These are phyloP conservation scores for Gonium pectorale DNA, from an alignment of 139 green algal genomes.

Conservation along the genomic window DNA sequence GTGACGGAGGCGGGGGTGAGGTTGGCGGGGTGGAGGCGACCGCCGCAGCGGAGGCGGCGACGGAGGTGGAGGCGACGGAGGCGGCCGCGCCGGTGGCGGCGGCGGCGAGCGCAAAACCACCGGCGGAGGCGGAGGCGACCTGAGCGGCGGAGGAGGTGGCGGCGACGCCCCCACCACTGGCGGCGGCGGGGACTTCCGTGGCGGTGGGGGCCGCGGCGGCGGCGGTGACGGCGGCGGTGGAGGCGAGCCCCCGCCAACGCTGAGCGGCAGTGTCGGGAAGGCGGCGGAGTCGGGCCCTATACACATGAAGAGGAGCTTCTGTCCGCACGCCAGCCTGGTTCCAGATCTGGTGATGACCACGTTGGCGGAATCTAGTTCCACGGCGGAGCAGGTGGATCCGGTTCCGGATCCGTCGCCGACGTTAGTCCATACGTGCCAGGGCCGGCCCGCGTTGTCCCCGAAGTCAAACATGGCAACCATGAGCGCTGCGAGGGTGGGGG, in stretches of 20 bases:
- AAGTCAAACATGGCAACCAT: conserved; percentile 11
- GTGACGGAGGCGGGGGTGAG: too few relatives aligned
- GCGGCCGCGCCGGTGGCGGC: too few relatives aligned
- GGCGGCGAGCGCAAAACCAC: too few relatives aligned
- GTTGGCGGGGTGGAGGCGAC: too few relatives aligned
- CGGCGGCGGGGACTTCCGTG: not conserved
- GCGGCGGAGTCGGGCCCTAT: not conserved
- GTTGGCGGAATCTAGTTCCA: not conserved
- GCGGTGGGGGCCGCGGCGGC: not conserved
- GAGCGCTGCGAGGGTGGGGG: not conserved
- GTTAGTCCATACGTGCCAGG: not conserved
- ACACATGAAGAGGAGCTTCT: conserved; percentile 24
- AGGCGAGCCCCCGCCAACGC: not conserved
- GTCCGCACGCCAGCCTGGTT: not conserved
- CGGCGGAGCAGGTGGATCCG: not conserved
- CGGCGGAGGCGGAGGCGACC: not conserved
- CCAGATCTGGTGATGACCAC: not conserved
- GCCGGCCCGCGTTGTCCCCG: not conserved
- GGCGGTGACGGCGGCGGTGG: not conserved
- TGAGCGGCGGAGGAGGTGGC: not conserved
- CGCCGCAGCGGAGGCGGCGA: too few relatives aligned
- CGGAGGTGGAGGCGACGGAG: not conserved
- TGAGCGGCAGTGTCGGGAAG: too few relatives aligned
- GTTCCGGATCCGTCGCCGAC: not conserved
- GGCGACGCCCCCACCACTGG: not conserved